phyloP scores from a whole-genome alignment of 2,329 filamentous ascomycete genomes.

The Aureobasidium leucospermi region DNA sequence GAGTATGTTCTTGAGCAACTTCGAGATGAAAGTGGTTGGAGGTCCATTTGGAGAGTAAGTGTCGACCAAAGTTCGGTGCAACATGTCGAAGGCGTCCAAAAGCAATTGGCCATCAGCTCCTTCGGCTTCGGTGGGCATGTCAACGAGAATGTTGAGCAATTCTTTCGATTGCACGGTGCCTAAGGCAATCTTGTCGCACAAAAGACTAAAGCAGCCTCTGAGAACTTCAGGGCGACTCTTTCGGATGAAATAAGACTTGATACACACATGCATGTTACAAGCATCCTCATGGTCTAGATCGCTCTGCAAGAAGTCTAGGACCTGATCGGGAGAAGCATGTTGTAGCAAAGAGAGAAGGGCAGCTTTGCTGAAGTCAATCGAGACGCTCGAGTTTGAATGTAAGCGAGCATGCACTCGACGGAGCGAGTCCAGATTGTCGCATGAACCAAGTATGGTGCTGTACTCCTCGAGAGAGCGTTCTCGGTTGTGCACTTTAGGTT shows the following conservation, averaged over 20 bases:
- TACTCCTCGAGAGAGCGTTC: not conserved
- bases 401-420: not conserved
- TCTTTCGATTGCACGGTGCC: slow-evolving; percentile 15
- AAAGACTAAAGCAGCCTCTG: not conserved
- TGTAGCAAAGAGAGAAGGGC: not conserved
- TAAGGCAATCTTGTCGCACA: slow-evolving; percentile 20
- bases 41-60: not conserved
- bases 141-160: slow-evolving; percentile 9
- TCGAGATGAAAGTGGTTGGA: not conserved
- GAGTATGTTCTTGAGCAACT: not conserved
- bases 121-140: not conserved
- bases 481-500: not conserved
- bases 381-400: not conserved
- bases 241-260: not conserved
- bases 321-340: not conserved
- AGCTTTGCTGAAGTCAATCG: not conserved
- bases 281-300: slow-evolving; percentile 1
- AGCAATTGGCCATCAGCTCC: not conserved
- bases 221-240: not conserved
- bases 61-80: not conserved
- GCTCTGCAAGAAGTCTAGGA: slow-evolving; percentile 9
- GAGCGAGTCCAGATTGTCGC: not conserved
- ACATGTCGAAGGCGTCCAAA: not conserved
- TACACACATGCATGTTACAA: not conserved
- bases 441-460: not conserved